Conservation (phyloP, 2,329 filamentous ascomycete genomes). For the Fusarium sp. region DNA sequence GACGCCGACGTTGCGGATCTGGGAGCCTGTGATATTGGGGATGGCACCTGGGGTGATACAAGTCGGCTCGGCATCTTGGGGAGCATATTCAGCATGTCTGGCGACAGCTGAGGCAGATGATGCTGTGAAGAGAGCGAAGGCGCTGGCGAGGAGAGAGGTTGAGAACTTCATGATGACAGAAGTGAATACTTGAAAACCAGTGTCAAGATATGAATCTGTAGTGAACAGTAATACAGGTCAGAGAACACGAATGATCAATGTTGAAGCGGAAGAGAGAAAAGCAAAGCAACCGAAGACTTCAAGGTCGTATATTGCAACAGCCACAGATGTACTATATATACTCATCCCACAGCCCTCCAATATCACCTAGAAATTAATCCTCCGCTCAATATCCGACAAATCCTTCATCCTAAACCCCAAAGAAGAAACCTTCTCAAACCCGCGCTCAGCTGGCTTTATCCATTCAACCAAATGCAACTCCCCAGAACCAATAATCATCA, state of each 20-base stretch:
- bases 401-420: constrained; percentile 8
- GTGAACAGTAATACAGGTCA: background rate
- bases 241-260: background rate
- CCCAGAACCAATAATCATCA: constrained; percentile 8
- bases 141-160: constrained; percentile 19
- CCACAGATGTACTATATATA: background rate
- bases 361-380: constrained; percentile 4
- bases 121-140: constrained; percentile 19
- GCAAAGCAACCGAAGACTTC: background rate
- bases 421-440: constrained; percentile 38
- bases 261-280: background rate
- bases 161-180: constrained; percentile 41
- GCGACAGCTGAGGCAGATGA: constrained; percentile 19
- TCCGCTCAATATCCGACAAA: constrained; percentile 11
- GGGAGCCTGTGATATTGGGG: constrained; percentile 38
- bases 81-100: background rate
- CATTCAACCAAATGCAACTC: background rate
- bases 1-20: constrained; percentile 56
- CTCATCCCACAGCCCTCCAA: background rate
- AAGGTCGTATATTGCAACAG: too few relatives aligned
- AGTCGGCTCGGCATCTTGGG: constrained; percentile 9
- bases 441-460: constrained; percentile 7
- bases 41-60: constrained; percentile 43
- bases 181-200: constrained; percentile 9
- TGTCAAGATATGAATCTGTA: constrained; percentile 1